A percentile compares a stretch with the other conserved stretches of the same genome.
phyloP scores from a whole-genome alignment of 805 yeast genomes.

The Lipomyces chichibuensis region DNA sequence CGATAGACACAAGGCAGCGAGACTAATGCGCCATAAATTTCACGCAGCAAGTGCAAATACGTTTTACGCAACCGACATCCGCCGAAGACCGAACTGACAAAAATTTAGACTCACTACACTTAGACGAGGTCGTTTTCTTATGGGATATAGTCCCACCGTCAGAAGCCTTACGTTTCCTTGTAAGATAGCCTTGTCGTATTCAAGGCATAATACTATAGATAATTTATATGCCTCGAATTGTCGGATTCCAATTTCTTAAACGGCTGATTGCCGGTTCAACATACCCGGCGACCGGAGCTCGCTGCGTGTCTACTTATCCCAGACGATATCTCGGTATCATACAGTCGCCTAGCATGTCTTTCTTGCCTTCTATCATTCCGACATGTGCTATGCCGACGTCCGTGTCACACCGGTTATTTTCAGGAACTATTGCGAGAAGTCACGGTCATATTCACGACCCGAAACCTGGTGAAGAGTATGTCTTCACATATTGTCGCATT shows the following conservation, averaged over 20 bases:
- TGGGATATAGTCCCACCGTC: background rate
- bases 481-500: constrained; percentile 21
- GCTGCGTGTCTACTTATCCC: background rate
- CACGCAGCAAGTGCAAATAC: too few species aligned
- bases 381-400: background rate
- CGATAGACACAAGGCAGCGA: too few species aligned
- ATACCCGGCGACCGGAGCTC: background rate
- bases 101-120: too few species aligned
- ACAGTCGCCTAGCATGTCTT: background rate
- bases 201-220: background rate
- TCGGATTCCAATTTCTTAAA: background rate
- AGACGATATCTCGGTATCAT: background rate
- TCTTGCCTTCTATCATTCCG: background rate
- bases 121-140: too few species aligned
- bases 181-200: background rate
- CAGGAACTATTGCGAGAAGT: constrained; percentile 37
- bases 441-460: constrained; percentile 94
- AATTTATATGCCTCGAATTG: background rate
- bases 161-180: background rate
- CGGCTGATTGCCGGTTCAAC: background rate
- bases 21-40: too few species aligned
- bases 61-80: too few species aligned
- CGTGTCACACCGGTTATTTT: constrained; percentile 38
- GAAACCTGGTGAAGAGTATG: constrained; percentile 84
- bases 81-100: too few species aligned